Conservation (phyloP, 768 basidiomycete species). For the Leccinellum luteum region DNA sequence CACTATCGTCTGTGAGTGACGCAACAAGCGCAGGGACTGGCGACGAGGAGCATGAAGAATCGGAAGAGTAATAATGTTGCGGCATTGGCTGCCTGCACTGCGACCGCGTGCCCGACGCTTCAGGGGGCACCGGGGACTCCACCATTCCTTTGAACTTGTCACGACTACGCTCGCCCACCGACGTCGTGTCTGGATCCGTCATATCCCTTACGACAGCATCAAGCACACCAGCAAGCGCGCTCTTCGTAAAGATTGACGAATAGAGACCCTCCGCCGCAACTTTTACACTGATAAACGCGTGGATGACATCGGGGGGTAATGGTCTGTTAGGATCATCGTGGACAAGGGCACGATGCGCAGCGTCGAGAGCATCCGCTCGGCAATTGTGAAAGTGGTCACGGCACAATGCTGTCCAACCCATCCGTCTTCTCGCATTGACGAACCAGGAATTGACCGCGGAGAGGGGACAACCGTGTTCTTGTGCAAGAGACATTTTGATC, state of each 20-base stretch:
- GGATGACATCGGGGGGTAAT: neutral
- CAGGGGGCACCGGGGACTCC: too few relatives aligned
- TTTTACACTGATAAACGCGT: slow-evolving; percentile 32
- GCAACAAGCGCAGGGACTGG: too few relatives aligned
- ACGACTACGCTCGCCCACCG: too few relatives aligned
- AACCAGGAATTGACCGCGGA: slow-evolving; percentile 48
- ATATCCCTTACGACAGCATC: slow-evolving; percentile 25
- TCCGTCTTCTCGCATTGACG: slow-evolving; percentile 41
- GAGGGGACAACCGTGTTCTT: slow-evolving; percentile 13
- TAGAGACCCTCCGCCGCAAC: slow-evolving; percentile 28
- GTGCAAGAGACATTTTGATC: slow-evolving; percentile 29
- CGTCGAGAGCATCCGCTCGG: slow-evolving; percentile 21
- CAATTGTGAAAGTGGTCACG: slow-evolving; percentile 22
- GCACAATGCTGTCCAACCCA: slow-evolving; percentile 48
- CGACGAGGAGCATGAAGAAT: neutral
- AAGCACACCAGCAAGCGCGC: slow-evolving; percentile 28
- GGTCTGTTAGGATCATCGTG: slow-evolving; percentile 9
- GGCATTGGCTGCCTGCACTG: too few relatives aligned
- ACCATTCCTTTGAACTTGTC: neutral
- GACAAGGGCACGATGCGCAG: slow-evolving; percentile 24
- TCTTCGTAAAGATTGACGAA: slow-evolving; percentile 23
- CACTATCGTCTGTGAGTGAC: neutral
- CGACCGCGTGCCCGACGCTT: too few relatives aligned
- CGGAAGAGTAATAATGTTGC: neutral
- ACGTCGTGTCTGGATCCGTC: too few relatives aligned